These are phyloP conservation scores for Nemania abortiva DNA, from an alignment of 2,329 filamentous ascomycete species.

Conservation along the genomic window DNA sequence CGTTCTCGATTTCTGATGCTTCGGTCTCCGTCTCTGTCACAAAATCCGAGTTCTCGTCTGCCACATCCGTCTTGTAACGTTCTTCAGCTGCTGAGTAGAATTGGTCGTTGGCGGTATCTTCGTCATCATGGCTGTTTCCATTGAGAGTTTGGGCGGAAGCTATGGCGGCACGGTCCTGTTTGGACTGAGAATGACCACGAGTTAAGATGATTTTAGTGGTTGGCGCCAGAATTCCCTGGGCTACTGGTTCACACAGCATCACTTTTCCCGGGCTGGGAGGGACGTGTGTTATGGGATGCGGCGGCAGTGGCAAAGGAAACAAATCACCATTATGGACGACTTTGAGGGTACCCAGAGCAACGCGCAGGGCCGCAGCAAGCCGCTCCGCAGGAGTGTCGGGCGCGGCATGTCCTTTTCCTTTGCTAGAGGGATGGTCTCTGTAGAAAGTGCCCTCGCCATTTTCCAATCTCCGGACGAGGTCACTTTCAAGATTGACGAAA, in stretches of 20 bases:
- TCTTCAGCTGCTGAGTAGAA: conserved; percentile 95
- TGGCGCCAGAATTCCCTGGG: conserved; percentile 83
- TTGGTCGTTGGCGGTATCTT: conserved; percentile 88
- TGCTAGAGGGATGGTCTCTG: conserved; percentile 64
- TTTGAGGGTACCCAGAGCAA: conserved; percentile 77
- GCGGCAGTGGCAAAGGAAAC: conserved; percentile 79
- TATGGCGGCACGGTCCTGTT: conserved; percentile 62
- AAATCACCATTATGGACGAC: conserved; percentile 88
- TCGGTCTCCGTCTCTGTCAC: conserved; percentile 74
- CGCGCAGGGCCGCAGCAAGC: conserved; percentile 75
- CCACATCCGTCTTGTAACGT: conserved; percentile 68
- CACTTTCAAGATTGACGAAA: conserved; percentile 86
- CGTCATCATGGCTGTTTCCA: conserved; percentile 73
- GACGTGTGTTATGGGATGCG: conserved; percentile 88
- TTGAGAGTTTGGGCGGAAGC: conserved; percentile 66
- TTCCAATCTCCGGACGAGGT: conserved; percentile 82
- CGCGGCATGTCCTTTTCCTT: conserved; percentile 50
- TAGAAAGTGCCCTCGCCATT: conserved; percentile 87
- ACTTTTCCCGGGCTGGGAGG: conserved; percentile 88
- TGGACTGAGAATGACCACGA: conserved; percentile 69
- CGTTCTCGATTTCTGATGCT: conserved; percentile 73
- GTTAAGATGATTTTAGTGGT: conserved; percentile 87
- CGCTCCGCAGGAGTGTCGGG: conserved; percentile 64
- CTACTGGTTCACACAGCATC: conserved; percentile 92
- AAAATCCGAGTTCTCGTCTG: conserved; percentile 69